Evolutionary conservation across 73 alveolate genomes (phyloP).

Genomic region (Blepharisma stoltei): DNA sequence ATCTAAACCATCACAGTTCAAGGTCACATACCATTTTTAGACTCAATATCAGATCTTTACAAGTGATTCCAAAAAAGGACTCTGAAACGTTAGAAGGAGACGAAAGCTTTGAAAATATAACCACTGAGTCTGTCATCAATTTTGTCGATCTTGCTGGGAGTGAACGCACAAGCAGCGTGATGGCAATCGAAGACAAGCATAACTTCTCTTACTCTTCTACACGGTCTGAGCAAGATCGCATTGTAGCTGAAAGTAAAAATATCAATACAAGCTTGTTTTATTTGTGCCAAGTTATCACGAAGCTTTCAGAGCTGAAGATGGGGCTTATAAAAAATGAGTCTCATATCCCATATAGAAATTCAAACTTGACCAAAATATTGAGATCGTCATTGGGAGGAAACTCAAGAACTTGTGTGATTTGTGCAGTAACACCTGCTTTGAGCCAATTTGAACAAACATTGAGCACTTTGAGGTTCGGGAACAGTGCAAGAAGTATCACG

Average conservation of each 20-base stretch:
- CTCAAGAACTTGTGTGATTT: conserved; percentile 87
- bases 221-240: background rate
- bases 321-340: conserved; percentile 37
- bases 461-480: conserved; percentile 88
- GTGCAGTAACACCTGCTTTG: conserved; percentile 85
- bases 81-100: background rate
- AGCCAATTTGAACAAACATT: conserved; percentile 35
- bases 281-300: conserved; percentile 73
- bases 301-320: conserved; percentile 65
- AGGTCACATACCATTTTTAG: conserved; percentile 80
- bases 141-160: conserved; percentile 98
- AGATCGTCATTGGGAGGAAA: conserved; percentile 94
- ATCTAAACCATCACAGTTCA: conserved; percentile 74
- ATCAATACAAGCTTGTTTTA: conserved; percentile 75
- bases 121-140: conserved; percentile 66
- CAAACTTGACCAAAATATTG: conserved; percentile 91
- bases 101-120: conserved; percentile 36
- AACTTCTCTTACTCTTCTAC: background rate
- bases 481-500: conserved; percentile 90
- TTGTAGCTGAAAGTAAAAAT: conserved; percentile 73
- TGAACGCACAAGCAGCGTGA: conserved; percentile 77
- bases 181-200: background rate
- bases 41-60: conserved; percentile 52
- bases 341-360: conserved; percentile 92
- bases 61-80: conserved; percentile 14